Evolutionary conservation across 2,329 filamentous ascomycete species (phyloP), one percentile per base, ranked within the genome.

Genomic region (Harringtonia aguacate): DNA sequence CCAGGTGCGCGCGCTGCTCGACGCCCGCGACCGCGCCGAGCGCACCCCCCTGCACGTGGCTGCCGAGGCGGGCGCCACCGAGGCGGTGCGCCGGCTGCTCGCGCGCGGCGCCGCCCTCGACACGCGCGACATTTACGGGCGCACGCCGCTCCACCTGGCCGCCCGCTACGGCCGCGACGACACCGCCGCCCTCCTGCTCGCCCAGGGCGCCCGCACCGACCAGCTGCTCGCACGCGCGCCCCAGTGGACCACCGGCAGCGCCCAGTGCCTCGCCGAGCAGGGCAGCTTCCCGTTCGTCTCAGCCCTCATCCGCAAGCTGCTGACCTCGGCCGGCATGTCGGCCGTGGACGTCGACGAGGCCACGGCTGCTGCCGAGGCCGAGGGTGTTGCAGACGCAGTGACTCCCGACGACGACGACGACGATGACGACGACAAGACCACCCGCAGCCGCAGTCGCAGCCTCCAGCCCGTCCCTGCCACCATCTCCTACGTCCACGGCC

Each of bases 141-240:
- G 49, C 33, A 51, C 51, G 27, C 43, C 46, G 22, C 46, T 48
- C 22, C 43, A 48, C 39, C 43, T 48, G 43, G 46, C 46, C 14
- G 46, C 46, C 7, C 22, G 43, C 17, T 45, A 43, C 31, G 36
- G 39, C 21, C 39, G 36, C 17, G 10, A 13, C 15, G 46, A 45
- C 13, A 36, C 46, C 1, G 43, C 36, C n/a, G 24, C 15, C 30
- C 15, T 39, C 29, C 30, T 48, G 18, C 15, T 48, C 24, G n/a
- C 14, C 20, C 18, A 28, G 20, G 46, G 42, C 30, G 73, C 74
- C 7, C 70, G 70, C 28, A 72, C 82, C 30, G 12, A 15, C 5
- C 35, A 36, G 31, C 22, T 41, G 38, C 22, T 41, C 18, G n/a
- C 18, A 18, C n/a, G 35, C 14, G 7, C 28, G 14, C 29, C 37